Base-by-base conservation (phyloP, 129 eudicot genomes). In the Pseudognaphalium luteoalbum region DNA sequence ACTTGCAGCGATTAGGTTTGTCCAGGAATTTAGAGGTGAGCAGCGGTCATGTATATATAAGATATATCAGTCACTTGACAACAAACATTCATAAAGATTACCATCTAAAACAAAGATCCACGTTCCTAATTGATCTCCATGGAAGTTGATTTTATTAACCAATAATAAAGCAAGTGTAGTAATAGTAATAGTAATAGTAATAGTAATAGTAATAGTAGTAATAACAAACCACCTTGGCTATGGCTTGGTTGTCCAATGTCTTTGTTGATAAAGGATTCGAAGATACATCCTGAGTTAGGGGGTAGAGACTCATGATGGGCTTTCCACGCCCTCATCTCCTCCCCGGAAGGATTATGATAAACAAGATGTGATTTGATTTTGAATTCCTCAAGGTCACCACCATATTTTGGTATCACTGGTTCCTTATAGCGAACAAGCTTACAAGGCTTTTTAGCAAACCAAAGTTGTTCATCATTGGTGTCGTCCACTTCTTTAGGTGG, bases 301-400 rank as follows among this genome's bases (percentile, higher is more conserved):
- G 60, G 60, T 54, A 54, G 60, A 54, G 60, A 54, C 60, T 54
- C 60, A 54, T 12, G 60, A 54, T 54, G 60, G 60, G 14, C 60
- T 54, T 2, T 6, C 60, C 60, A 54, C 6, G 60, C 60, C 60
- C 19, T 20, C 17, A 0, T 0, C 60, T 54, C 60, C 60, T 54
- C 60, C 22, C 22, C 7, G 60, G 20, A 15, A 16, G 60, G 60
- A 54, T 54, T n/a, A 54, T 54, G 60, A 54, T 54, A 54, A 54
- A 2, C 60, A 54, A 54, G 60, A 54, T 14, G 19, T 54, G 60
- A 54, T 20, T 54, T 54, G 7, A 7, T 1, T 15, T 4, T 7
- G 34, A n/a, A n/a, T n/a, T 25, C 28, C 0, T 32, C 14, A 54
- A 54, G 60, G 6, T 7, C 22, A 54, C 2, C 21, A 4, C 21